Percentiles rank a stretch among this genome's conserved stretches.
phyloP scores from a whole-genome alignment of 306 rosid genomes.

The Begonia fuchsioides region DNA sequence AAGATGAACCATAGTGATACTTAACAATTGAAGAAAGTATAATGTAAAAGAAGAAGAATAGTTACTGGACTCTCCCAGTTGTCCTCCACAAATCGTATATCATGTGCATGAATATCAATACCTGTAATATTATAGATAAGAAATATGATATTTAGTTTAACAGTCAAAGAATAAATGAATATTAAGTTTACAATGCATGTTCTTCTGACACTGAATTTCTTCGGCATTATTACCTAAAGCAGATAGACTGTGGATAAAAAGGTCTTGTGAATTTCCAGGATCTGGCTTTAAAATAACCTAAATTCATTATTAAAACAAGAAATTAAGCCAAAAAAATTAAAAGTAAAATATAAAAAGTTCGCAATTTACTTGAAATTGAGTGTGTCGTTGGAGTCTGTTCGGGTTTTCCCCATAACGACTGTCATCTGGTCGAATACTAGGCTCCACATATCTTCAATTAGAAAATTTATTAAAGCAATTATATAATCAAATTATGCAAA shows the following conservation, averaged over 20 bases:
- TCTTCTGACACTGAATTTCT: too few species aligned
- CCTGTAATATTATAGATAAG: constrained; percentile 31
- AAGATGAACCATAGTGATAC: background rate
- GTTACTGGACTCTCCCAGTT: constrained; percentile 99
- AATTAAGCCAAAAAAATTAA: constrained; percentile 1
- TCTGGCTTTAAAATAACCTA: constrained; percentile 97
- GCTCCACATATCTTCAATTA: constrained; percentile 66
- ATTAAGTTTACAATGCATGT: background rate
- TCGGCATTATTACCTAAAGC: constrained; percentile 51
- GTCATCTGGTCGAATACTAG: constrained; percentile 90
- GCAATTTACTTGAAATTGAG: constrained; percentile 79
- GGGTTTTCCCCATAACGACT: constrained; percentile 99
- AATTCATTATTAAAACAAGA: constrained; percentile 13
- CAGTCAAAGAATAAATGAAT: background rate
- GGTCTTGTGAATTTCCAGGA: constrained; percentile 98
- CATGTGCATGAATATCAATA: constrained; percentile 74
- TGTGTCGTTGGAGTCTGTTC: constrained; percentile 89
- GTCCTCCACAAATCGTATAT: constrained; percentile 95
- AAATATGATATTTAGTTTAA: constrained; percentile 1
- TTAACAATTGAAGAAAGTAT: constrained; percentile 2
- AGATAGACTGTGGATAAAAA: constrained; percentile 70
- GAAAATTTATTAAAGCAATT: constrained; percentile 19
- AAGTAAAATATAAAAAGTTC: background rate
- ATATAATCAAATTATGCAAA: constrained; percentile 12
- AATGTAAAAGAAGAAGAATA: constrained; percentile 10